Evolutionary conservation across 495 filamentous ascomycete species (phyloP).

Genomic region (Aspergillus sclerotioniger): DNA sequence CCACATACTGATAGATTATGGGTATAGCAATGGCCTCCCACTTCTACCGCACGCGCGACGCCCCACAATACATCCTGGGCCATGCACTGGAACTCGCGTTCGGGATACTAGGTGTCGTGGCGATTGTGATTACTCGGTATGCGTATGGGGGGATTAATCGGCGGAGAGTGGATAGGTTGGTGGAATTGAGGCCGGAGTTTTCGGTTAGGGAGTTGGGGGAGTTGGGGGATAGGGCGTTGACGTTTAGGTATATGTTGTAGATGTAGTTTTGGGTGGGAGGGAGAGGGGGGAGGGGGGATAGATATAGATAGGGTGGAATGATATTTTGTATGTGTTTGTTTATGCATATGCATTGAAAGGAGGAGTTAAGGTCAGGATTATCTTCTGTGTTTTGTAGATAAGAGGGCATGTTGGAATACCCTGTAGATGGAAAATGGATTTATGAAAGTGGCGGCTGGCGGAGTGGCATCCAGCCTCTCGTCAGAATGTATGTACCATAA

Average conservation of each 20-base stretch:
- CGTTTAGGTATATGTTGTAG: slow-evolving; percentile 60
- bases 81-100: slow-evolving; percentile 70
- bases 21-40: slow-evolving; percentile 68
- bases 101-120: slow-evolving; percentile 58
- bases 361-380: too few relatives aligned
- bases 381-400: too few relatives aligned
- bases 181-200: slow-evolving; percentile 39
- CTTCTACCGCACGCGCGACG: slow-evolving; percentile 67
- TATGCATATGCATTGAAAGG: too few relatives aligned
- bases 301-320: neutral
- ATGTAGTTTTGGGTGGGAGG: too few relatives aligned
- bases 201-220: slow-evolving; percentile 58
- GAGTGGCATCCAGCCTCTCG: too few relatives aligned
- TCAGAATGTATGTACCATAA: too few relatives aligned
- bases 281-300: neutral
- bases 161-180: slow-evolving; percentile 52
- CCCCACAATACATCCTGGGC: slow-evolving; percentile 64
- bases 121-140: slow-evolving; percentile 51
- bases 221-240: slow-evolving; percentile 61
- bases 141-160: slow-evolving; percentile 62
- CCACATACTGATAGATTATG: neutral
- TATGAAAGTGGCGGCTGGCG: too few relatives aligned
- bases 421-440: too few relatives aligned
- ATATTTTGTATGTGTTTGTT: too few relatives aligned
- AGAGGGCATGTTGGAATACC: too few relatives aligned